Base-by-base conservation (phyloP, 345 rosid genomes). In the Balakata baccata region DNA sequence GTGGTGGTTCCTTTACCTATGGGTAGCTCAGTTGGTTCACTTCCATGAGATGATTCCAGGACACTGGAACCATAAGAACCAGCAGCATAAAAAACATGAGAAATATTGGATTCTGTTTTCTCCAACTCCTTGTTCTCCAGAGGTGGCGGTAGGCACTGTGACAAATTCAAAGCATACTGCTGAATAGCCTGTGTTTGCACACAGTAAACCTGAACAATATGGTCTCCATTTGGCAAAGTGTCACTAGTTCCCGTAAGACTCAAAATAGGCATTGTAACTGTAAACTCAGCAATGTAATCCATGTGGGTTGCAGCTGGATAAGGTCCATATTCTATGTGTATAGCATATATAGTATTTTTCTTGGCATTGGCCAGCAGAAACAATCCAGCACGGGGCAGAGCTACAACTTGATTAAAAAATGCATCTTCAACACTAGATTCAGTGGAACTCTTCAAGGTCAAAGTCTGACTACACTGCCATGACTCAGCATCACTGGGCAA, bases 121-220 rank as follows among this genome's bases (percentile, higher is more conserved):
- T 89, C 89, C 73, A 85, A 75, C 75, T 85, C 90, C 4, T 61
- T 39, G 64, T 78, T 83, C 74, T 88, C 95, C 51, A 80, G 23
- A 17, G 88, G 82, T 18, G 89, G 92, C 65, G 97, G 98, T 67
- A 90, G 78, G 86, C 98, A 95, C 71, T 80, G 90, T 78, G 74
- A 85, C 63, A 89, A 85, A 74, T 91, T 94, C 85, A 95, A 80
- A 18, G 93, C 85, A 89, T 95, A 95, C 79, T 91, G 96, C 80
- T 92, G 93, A 80, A 95, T 92, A 57, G 98, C 98, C 79, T 78
- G 94, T 68, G 98, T 95, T 82, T 92, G 97, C 29, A 81, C 85
- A 41, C 74, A 18, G 41, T 66, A 73, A 68, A 58, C 60, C 73
- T 63, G 68, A 54, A 70, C 64, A 23, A 71, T 69, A 65, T 74